Conservation (phyloP, 305 asterid species). For the Solanum hybrid region DNA sequence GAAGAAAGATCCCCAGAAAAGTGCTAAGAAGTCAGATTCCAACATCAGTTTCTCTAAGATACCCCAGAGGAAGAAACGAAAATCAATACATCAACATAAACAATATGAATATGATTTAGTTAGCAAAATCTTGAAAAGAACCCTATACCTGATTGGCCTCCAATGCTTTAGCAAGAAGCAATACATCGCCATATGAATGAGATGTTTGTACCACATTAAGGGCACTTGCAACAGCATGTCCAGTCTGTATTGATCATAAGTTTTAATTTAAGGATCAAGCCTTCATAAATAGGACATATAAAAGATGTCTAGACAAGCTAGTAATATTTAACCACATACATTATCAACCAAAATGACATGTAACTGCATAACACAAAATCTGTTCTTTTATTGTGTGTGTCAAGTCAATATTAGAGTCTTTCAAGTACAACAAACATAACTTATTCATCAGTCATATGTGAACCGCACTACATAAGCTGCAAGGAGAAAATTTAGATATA, state of each 20-base stretch:
- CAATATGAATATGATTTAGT: background rate
- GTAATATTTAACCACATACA: background rate
- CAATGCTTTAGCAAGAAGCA: constrained; percentile 69
- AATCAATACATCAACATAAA: background rate
- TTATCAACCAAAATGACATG: background rate
- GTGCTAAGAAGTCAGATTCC: background rate
- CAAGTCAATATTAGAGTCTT: background rate
- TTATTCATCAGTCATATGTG: background rate
- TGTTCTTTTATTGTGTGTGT: background rate
- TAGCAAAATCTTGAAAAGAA: constrained; percentile 1
- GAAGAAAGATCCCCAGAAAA: background rate
- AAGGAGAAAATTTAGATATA: background rate
- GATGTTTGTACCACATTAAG: constrained; percentile 81
- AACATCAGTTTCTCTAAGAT: background rate
- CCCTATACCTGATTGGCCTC: constrained; percentile 60
- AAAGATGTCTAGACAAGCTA: background rate
- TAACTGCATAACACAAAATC: background rate
- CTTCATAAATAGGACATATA: background rate
- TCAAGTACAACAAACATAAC: background rate
- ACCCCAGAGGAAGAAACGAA: background rate
- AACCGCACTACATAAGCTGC: background rate
- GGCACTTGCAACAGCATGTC: constrained; percentile 59
- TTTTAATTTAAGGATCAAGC: background rate
- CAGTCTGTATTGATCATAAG: constrained; percentile 45
- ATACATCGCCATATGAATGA: constrained; percentile 69